These are phyloP conservation scores for Yarrowia porcina DNA, from an alignment of 805 yeast genomes.

Conservation along the genomic window DNA sequence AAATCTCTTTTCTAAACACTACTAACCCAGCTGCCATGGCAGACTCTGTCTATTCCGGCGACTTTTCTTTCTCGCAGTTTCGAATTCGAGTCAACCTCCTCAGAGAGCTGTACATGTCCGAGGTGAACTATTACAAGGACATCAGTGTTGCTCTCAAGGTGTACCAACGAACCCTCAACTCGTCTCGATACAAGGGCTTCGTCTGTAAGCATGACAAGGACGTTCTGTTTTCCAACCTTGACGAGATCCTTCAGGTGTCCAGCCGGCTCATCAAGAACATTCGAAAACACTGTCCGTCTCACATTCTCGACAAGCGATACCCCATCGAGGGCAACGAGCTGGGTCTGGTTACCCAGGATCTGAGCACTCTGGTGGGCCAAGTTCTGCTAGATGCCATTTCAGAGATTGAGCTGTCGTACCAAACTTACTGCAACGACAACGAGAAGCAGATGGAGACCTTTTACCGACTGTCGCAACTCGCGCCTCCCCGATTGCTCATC, in stretches of 20 bases:
- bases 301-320: constrained; percentile 33
- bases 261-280: constrained; percentile 35
- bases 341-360: constrained; percentile 29
- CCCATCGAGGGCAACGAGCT: constrained; percentile 29
- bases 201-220: constrained; percentile 34
- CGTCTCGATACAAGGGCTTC: constrained; percentile 30
- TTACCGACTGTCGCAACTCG: constrained; percentile 30
- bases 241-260: constrained; percentile 37
- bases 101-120: constrained; percentile 42
- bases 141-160: constrained; percentile 39
- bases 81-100: constrained; percentile 33
- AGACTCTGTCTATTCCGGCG: background rate
- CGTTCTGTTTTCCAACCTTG: constrained; percentile 37
- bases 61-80: constrained; percentile 8
- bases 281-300: constrained; percentile 34
- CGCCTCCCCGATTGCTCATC: constrained; percentile 32
- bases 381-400: constrained; percentile 35
- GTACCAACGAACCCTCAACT: constrained; percentile 34
- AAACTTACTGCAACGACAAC: constrained; percentile 37
- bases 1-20: background rate
- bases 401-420: constrained; percentile 38
- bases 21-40: constrained; percentile 15
- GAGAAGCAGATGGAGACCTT: constrained; percentile 36
- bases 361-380: constrained; percentile 36
- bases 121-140: constrained; percentile 40